Conservation (phyloP, 1,139 yeast species). For the Scheffersomyces segobiensis region DNA sequence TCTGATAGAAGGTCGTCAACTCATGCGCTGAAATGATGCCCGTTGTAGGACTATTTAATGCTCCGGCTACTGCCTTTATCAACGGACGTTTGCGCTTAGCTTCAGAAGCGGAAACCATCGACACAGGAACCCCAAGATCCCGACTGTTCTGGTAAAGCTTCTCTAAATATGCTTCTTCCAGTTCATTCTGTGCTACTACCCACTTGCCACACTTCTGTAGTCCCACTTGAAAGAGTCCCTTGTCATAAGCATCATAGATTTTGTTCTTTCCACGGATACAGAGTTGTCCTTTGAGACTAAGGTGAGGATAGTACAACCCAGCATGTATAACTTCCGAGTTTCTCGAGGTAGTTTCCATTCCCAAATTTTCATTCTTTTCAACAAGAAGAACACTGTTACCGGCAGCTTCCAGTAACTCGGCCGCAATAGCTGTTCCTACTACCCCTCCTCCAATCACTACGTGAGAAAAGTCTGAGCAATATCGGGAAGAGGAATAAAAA, state of each 20-base stretch:
- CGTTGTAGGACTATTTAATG: conserved; percentile 76
- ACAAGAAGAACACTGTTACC: conserved; percentile 58
- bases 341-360: conserved; percentile 81
- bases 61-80: conserved; percentile 61
- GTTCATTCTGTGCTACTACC: conserved; percentile 78
- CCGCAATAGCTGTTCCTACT: conserved; percentile 81
- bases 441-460: conserved; percentile 86
- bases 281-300: conserved; percentile 63
- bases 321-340: conserved; percentile 95
- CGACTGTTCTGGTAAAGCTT: conserved; percentile 51
- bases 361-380: conserved; percentile 66
- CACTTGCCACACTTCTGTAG: conserved; percentile 77
- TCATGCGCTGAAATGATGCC: conserved; percentile 87
- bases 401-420: conserved; percentile 52
- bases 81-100: conserved; percentile 61
- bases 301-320: conserved; percentile 76
- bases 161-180: conserved; percentile 60
- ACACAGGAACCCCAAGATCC: conserved; percentile 60
- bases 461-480: conserved; percentile 63
- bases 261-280: conserved; percentile 75
- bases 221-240: conserved; percentile 49
- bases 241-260: conserved; percentile 53
- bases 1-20: conserved; percentile 58
- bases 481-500: neutral
- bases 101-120: conserved; percentile 45